Evolutionary conservation across 108 stramenopile genomes (phyloP), one percentile per base, ranked within the genome.

Genomic region (Skeletonema grethae): DNA sequence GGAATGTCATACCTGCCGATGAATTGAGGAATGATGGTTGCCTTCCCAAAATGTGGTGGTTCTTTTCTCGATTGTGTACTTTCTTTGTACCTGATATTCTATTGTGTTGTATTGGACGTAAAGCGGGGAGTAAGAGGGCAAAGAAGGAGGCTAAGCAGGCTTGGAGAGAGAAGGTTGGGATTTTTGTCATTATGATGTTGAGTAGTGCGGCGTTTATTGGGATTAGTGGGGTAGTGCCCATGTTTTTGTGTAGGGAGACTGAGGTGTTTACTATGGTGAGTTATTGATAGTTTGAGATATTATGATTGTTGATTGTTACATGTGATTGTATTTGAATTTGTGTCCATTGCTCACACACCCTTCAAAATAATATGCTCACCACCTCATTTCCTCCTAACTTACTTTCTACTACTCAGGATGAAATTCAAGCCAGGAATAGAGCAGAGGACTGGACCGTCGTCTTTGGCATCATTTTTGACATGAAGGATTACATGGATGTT

Each of bases 401-500:
- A 45, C 43, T 45, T 57, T 53, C 8, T 5, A 55, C 1, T 24
- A 9, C 7, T 12, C 38, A 69, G 77, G 79, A 80, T 53, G 79
- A 80, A 55, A 80, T 73, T 28, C 61, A 69, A 57, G 67, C 69
- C 13, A 61, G 73, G 32, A 65, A 74, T 25, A 65, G 73, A 30
- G 63, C 70, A 12, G 84, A 84, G 55, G 75, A 74, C 29, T 84
- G 84, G 84, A 81, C 80, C 15, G 71, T 81, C 12, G 72, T 84
- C 29, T 81, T 77, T 30, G 84, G 84, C 4, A 48, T 57, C 18
- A 84, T 81, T 18, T 84, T 82, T 56, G 80, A 81, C 22, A 62
- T 82, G 35, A 57, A 71, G 46, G 61, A 72, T 5, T 75, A 80
- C 63, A 53, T 67, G 3, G 25, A 13, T 25, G 43, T 76, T 20